Evolutionary conservation across 495 filamentous ascomycete genomes (phyloP).

Genomic region (Neurospora intermedia): DNA sequence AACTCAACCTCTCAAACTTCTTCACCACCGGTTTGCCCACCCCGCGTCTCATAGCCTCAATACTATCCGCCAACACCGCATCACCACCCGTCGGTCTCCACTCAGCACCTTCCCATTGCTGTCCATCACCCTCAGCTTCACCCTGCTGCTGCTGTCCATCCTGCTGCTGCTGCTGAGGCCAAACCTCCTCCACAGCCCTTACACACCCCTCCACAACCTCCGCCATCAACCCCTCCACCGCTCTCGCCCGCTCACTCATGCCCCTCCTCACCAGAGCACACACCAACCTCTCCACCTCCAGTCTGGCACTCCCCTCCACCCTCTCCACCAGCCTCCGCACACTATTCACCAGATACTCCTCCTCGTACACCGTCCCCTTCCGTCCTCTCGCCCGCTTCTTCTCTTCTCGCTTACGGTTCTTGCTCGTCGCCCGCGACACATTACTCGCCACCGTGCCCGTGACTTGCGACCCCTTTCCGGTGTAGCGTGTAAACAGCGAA

Average conservation of each 20-base stretch:
- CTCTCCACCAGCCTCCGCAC: conserved; percentile 76
- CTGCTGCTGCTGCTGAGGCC: conserved; percentile 28
- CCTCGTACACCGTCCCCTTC: conserved; percentile 94
- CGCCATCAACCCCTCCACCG: conserved; percentile 58
- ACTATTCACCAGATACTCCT: conserved; percentile 87
- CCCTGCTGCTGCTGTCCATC: not conserved
- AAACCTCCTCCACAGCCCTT: conserved; percentile 56
- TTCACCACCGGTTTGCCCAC: conserved; percentile 37
- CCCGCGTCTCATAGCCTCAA: conserved; percentile 33
- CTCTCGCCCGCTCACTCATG: conserved; percentile 79
- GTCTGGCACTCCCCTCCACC: conserved; percentile 50
- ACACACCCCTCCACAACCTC: conserved; percentile 62
- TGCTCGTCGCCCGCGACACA: conserved; percentile 63
- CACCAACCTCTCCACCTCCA: conserved; percentile 61
- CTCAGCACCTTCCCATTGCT: conserved; percentile 11
- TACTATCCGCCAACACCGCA: conserved; percentile 38
- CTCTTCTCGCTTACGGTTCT: conserved; percentile 79
- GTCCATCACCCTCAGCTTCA: conserved; percentile 2
- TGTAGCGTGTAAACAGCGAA: conserved; percentile 86
- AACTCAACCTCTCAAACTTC: conserved; percentile 41
- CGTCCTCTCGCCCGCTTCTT: conserved; percentile 88
- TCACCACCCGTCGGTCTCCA: conserved; percentile 37
- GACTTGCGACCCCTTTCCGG: conserved; percentile 47
- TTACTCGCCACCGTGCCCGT: conserved; percentile 55
- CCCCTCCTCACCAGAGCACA: conserved; percentile 62